A percentile compares a stretch with the other conserved stretches of the same genome.
phyloP scores from a whole-genome alignment of 1,284 basidiomycete species.

The Naganishia liquefaciens region DNA sequence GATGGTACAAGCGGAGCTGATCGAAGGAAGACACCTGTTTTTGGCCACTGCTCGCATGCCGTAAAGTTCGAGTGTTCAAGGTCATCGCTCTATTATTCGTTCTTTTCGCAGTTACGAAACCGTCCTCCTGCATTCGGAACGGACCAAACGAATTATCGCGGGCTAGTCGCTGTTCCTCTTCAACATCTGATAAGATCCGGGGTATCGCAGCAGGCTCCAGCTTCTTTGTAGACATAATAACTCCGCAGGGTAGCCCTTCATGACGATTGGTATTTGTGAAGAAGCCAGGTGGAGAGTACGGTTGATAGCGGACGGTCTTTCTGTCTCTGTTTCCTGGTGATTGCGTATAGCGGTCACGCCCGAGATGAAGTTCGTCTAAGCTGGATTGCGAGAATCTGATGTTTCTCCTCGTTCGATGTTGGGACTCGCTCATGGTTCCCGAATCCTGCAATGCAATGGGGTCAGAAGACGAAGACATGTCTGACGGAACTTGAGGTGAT shows the following conservation, averaged over 20 bases:
- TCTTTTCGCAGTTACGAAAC: not conserved
- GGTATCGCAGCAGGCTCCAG: conserved; percentile 8
- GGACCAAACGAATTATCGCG: conserved; percentile 3
- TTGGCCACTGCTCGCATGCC: not conserved
- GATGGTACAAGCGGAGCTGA: conserved; percentile 12
- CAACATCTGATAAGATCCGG: not conserved
- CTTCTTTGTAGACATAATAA: not conserved
- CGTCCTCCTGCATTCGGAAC: not conserved
- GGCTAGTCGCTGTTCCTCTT: conserved; percentile 1
- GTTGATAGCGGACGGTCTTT: not conserved
- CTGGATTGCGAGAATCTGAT: not conserved
- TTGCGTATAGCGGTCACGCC: not conserved
- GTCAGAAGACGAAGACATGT: conserved; percentile 10
- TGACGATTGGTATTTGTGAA: not conserved
- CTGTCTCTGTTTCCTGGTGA: not conserved
- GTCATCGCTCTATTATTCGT: not conserved
- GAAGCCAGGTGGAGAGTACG: conserved; percentile 26
- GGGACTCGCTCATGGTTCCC: not conserved
- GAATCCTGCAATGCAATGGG: conserved; percentile 14
- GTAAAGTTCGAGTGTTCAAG: not conserved
- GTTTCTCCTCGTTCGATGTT: not conserved
- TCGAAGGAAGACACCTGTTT: conserved; percentile 5
- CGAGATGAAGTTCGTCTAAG: not conserved
- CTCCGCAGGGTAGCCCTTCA: not conserved
- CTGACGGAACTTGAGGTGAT: not conserved